phyloP scores from a whole-genome alignment of 2,329 filamentous ascomycete genomes.

The Boeremia lycopersici region DNA sequence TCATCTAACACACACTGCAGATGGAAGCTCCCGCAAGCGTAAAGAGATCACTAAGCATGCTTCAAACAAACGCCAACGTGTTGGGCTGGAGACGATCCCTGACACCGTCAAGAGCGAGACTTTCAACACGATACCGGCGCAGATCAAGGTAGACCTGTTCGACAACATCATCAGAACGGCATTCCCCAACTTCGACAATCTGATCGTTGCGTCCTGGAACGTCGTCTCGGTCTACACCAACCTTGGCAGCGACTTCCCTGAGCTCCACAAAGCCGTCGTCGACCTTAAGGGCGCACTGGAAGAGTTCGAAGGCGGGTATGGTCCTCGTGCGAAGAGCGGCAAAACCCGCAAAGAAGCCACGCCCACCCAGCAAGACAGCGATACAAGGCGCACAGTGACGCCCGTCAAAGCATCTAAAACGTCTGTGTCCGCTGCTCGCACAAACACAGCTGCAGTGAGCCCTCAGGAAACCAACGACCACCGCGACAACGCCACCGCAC shows the following conservation, averaged over 20 bases:
- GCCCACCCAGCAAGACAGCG: background rate
- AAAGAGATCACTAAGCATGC: constrained; percentile 25
- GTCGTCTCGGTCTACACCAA: constrained; percentile 36
- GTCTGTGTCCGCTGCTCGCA: background rate
- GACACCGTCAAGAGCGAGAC: constrained; percentile 28
- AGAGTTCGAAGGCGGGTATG: constrained; percentile 30
- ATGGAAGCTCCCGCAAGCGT: constrained; percentile 4
- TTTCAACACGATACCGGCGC: constrained; percentile 29
- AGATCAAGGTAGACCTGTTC: constrained; percentile 37
- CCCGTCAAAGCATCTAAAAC: background rate
- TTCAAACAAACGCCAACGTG: constrained; percentile 33
- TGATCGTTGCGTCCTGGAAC: constrained; percentile 42
- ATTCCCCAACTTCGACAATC: constrained; percentile 38
- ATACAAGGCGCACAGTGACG: background rate
- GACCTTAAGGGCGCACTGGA: constrained; percentile 35
- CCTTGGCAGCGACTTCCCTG: constrained; percentile 33
- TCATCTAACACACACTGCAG: background rate
- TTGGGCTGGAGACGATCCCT: constrained; percentile 30
- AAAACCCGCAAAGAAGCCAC: constrained; percentile 3
- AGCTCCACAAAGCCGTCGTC: constrained; percentile 31
- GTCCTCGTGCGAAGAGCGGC: constrained; percentile 1
- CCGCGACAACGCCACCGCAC: no score
- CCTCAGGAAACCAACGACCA: no score
- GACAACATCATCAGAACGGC: constrained; percentile 32
- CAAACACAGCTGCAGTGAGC: background rate